Evolutionary conservation across 1,139 yeast genomes (phyloP), one percentile per base, ranked within the genome.

Genomic region (Hyphopichia khmerensis): DNA sequence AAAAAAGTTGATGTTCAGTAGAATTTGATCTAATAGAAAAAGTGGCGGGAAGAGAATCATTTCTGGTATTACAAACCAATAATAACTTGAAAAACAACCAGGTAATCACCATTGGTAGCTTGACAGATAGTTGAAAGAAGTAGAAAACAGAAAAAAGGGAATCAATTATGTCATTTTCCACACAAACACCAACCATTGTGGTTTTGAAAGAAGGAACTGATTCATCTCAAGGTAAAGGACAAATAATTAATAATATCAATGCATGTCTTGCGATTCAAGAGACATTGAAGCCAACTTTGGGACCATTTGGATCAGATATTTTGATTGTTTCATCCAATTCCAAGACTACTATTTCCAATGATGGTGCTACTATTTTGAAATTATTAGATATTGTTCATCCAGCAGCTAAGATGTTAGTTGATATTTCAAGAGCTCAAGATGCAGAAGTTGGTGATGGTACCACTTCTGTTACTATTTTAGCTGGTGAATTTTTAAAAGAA

Each of bases 361-460:
- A 93, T 62, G 99, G 99, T 47, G 99, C 99, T 40, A 95, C 99
- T 2, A 93, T 93, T 53, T 75, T 93, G 64, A 89, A 87, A 63
- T 75, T 91, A 48, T 72, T 93, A 54, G 99, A 95, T 60, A 95
- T 95, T 45, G 97, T 95, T 23, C 99, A 93, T 61, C 99, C 99
- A 6, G 99, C 99, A 14, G 99, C 99, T 11, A 87, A 87, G 62
- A 85, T 93, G 63, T 72, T 93, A 52, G 99, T 93, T 41, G 99
- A 93, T 63, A 88, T 93, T 46, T 88, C 97, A 13, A 80, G 96
- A 59, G 84, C 98, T 1, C 99, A 93, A 68, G 99, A 93, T 66
- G 96, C 97, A 18, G 99, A 93, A 67, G 98, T 93, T 44, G 99
- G 99, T 49, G 99, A 93, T 65, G 99, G 99, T 52, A 93, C 99